Conservation (phyloP, 129 eudicot species). For the Pittosporum tobira region DNA sequence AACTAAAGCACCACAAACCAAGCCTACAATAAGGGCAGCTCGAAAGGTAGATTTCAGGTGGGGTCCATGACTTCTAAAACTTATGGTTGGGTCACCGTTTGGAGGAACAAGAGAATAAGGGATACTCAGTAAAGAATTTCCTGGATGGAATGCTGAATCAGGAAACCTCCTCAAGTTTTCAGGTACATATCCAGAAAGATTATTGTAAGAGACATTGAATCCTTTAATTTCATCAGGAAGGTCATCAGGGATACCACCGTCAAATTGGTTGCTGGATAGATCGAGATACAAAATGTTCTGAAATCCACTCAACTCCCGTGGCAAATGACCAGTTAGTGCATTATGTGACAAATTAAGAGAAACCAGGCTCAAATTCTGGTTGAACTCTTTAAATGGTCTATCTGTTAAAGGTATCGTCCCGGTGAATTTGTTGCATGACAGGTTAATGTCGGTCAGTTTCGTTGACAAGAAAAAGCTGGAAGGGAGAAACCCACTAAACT, state of each 20-base stretch:
- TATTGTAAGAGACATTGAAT: slow-evolving; percentile 62
- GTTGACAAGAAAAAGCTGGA: slow-evolving; percentile 49
- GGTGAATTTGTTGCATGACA: slow-evolving; percentile 58
- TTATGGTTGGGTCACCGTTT: slow-evolving; percentile 17
- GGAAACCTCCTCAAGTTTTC: slow-evolving; percentile 55
- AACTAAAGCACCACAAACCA: slow-evolving; percentile 35
- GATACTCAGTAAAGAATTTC: slow-evolving; percentile 44
- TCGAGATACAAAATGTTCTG: slow-evolving; percentile 41
- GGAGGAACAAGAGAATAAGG: slow-evolving; percentile 36
- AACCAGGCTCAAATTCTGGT: slow-evolving; percentile 33
- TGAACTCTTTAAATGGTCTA: neutral
- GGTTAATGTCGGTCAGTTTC: slow-evolving; percentile 46
- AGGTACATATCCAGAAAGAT: slow-evolving; percentile 68
- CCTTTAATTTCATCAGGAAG: slow-evolving; percentile 45
- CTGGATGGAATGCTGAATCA: slow-evolving; percentile 75
- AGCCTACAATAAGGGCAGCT: slow-evolving; percentile 49
- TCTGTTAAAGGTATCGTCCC: slow-evolving; percentile 40
- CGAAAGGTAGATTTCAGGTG: slow-evolving; percentile 28
- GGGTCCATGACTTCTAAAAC: slow-evolving; percentile 21
- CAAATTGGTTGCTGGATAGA: slow-evolving; percentile 48
- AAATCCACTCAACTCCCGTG: slow-evolving; percentile 39
- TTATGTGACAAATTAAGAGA: slow-evolving; percentile 66
- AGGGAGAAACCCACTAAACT: slow-evolving; percentile 37
- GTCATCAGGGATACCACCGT: slow-evolving; percentile 58
- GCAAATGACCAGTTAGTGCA: slow-evolving; percentile 45